Evolutionary conservation across 2,329 filamentous ascomycete species (phyloP), one percentile per base, ranked within the genome.

Genomic region (Gyromitra esculenta): DNA sequence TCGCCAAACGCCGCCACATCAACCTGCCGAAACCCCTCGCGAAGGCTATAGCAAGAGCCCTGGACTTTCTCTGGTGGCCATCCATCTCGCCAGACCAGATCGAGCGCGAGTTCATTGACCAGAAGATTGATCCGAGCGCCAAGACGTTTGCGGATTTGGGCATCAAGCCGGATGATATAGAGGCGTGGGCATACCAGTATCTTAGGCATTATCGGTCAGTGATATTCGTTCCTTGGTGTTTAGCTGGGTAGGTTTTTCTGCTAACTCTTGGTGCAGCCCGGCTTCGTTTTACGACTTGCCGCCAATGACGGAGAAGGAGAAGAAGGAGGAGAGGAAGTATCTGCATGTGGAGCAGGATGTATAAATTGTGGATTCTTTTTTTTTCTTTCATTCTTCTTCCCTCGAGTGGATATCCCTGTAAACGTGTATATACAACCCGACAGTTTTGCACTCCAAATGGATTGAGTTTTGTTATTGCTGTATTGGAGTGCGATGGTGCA

Each of bases 81-180:
- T 90, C 92, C 60, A 87, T 91, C 78, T 94, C 92, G 43, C 89
- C 89, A 50, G 94, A 98, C 82, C 90, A 97, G 84, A 88, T 99
- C 11, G 94, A 97, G 87, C 88, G 92, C 78, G 94, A 99, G 84
- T 97, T 95, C 84, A 89, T 97, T 81, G 92, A 99, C 84, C 96
- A 99, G 84, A 86, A 89, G 81, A 96, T 99, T 82, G 96, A 99
- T 84, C 90, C 90, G 75, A 89, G 87, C 43, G 96, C 96, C 79
- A 98, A 97, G 89, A 98, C 96, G 1, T 97, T 98, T 86, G 92
- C 92, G 85, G 94, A 98, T 82, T 88, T 99, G 60, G 92, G 89
- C 77, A 97, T 99, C 79, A 91, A 94, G 85, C 93, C 95, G 39
- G 92, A 90, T 60, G 94, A 98, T 79, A 89, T 98, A 81, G 90